phyloP scores from a whole-genome alignment of 225 moss, liverwort and hornwort genomes.

The Pseudoscleropodium purum region DNA sequence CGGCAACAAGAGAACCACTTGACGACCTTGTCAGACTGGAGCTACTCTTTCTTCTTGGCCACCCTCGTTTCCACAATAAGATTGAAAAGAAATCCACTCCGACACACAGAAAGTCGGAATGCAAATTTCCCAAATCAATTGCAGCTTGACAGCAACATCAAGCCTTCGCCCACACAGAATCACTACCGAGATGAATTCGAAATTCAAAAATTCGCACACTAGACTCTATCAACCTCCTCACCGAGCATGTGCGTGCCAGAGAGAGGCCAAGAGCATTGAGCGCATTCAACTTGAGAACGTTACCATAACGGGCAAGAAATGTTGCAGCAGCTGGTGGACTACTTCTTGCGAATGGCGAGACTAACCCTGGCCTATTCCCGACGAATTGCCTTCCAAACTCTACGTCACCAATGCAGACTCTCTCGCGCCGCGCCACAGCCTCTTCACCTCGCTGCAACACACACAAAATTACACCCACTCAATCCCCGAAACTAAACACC shows the following conservation, averaged over 20 bases:
- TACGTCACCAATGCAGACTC: conserved; percentile 9
- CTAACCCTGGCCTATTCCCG: neutral
- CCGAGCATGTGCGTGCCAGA: neutral
- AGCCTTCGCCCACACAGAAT: neutral
- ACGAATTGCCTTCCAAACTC: neutral
- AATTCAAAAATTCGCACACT: neutral
- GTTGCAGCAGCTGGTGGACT: neutral
- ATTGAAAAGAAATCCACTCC: neutral
- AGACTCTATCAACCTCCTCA: neutral
- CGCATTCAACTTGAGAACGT: neutral
- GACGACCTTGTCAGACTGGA: neutral
- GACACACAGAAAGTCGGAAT: neutral
- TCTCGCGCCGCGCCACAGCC: neutral
- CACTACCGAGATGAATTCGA: neutral
- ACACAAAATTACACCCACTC: neutral
- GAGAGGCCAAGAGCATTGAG: neutral
- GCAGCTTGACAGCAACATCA: neutral
- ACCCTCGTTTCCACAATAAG: neutral
- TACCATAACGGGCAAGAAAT: conserved; percentile 20
- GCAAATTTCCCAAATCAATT: neutral
- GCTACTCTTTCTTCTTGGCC: neutral
- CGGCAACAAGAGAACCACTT: neutral
- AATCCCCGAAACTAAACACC: neutral
- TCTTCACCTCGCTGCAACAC: neutral
- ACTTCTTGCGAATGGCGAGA: conserved; percentile 1